These are phyloP conservation scores for Gossypioides kirkii DNA, from an alignment of 345 rosid genomes.

Conservation along the genomic window DNA sequence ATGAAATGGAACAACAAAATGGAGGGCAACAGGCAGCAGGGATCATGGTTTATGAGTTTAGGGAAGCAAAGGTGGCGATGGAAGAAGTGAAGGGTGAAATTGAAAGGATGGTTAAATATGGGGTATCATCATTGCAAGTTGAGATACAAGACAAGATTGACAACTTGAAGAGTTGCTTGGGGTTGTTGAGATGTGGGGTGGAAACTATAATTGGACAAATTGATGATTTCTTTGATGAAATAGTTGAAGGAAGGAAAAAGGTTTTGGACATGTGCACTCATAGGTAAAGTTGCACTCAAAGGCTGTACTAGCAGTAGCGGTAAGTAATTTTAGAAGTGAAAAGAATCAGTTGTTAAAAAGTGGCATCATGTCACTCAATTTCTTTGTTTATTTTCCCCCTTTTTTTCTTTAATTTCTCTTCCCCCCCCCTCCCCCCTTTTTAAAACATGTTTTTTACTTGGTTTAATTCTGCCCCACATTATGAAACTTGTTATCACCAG, in stretches of 20 bases:
- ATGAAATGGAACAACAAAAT: slow-evolving; percentile 43
- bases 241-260: slow-evolving; percentile 78
- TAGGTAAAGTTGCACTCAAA: slow-evolving; percentile 32
- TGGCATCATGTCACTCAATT: slow-evolving; percentile 5
- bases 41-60: slow-evolving; percentile 52
- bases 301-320: background rate
- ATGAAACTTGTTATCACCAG: no score
- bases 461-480: no score
- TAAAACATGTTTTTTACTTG: background rate
- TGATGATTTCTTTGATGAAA: slow-evolving; percentile 90
- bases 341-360: slow-evolving; percentile 11
- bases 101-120: slow-evolving; percentile 37
- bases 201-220: slow-evolving; percentile 61
- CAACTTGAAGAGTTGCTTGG: slow-evolving; percentile 50
- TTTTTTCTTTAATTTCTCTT: background rate
- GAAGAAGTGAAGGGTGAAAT: slow-evolving; percentile 62
- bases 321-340: background rate
- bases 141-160: slow-evolving; percentile 51
- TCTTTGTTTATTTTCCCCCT: background rate
- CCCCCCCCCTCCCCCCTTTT: background rate
- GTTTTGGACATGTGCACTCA: slow-evolving; percentile 75
- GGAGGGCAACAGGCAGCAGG: slow-evolving; percentile 39
- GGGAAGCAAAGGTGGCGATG: slow-evolving; percentile 50
- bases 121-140: slow-evolving; percentile 5
- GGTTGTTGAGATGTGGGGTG: slow-evolving; percentile 59